Evolutionary conservation across 2,329 filamentous ascomycete species (phyloP), one percentile per base, ranked within the genome.

Genomic region (Paracoccidioides brasiliensis): DNA sequence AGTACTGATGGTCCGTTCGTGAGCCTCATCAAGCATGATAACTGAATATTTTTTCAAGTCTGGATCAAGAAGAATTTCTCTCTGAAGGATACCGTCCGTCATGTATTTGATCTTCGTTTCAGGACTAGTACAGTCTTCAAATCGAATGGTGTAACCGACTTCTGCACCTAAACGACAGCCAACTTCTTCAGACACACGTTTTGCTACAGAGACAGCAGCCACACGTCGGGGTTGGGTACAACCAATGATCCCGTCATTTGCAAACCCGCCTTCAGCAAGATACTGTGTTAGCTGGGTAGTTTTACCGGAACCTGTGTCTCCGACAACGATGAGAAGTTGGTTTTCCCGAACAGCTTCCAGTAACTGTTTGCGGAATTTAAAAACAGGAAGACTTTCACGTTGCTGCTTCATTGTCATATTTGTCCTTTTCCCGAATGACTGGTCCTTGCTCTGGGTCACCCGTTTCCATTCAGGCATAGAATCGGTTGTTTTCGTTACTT

Each of bases 101-200:
- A 98, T 96, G 74, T 98, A 98, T 75, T 98, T 98, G 76, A 98
- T 95, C 66, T 85, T 88, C 1, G 93, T 98, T 15, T 84, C 80
- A 1, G 88, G 83, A 60, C 85, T 88, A 0, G 91, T 96, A 68
- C 85, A 87, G 72, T 98, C 93, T 67, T 98, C 93, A 67, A 98
- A 98, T 68, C 93, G 88, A 67, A 98, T 95, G 6, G 88, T 95
- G 69, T 98, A 98, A 55, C 93, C 93, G 59, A 98, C 91, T 68
- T 96, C 90, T 55, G 90, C 83, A 38, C 93, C 93, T 10, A 97
- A 79, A 60, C 85, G 80, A 64, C 91, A 96, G 14, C 93, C 91
- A 57, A 97, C 89, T 73, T 98, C 93, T 67, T 97, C 90, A 0
- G 90, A 83, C 3, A 98, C 93, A 80, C 93, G 90, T 70, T 95